Percentiles rank a stretch among this genome's conserved stretches.
Evolutionary conservation across 2,329 filamentous ascomycete genomes (phyloP).

Genomic region (Akanthomyces muscarius): DNA sequence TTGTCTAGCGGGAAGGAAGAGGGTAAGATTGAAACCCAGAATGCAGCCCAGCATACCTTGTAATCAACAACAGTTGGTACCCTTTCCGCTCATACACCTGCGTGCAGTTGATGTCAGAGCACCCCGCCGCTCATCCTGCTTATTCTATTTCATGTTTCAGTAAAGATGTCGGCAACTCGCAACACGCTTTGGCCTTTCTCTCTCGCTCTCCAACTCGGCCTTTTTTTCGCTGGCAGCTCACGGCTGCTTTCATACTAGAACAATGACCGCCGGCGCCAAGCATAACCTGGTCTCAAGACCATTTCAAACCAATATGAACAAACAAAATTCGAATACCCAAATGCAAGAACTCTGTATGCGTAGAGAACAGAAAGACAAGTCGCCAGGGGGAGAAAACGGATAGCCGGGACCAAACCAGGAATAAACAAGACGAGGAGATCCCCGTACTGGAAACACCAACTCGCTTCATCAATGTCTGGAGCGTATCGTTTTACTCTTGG

Average conservation of each 20-base stretch:
- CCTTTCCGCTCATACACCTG: background rate
- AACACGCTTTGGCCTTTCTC: background rate
- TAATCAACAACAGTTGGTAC: background rate
- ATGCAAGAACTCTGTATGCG: constrained; percentile 12
- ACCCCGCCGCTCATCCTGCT: background rate
- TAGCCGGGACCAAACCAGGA: background rate
- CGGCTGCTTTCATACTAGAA: constrained; percentile 13
- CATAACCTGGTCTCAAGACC: constrained; percentile 17
- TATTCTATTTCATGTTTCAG: background rate
- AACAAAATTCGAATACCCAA: constrained; percentile 18
- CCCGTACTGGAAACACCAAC: background rate
- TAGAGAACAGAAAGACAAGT: constrained; percentile 17
- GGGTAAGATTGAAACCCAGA: background rate
- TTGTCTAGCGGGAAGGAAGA: constrained; percentile 5
- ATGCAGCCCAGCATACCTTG: background rate
- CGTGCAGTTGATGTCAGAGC: background rate
- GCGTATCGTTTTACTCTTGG: constrained; percentile 72
- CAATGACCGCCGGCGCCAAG: constrained; percentile 17
- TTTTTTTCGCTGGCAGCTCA: constrained; percentile 6
- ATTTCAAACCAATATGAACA: constrained; percentile 22
- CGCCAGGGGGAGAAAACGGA: background rate
- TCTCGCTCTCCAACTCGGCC: too few species aligned
- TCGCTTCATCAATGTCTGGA: background rate
- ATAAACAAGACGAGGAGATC: constrained; percentile 12
- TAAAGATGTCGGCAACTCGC: background rate